Percentiles rank a stretch among this genome's conserved stretches.
These are phyloP conservation scores for Ormosia semicastrata DNA, from an alignment of 306 rosid genomes.

Conservation along the genomic window DNA sequence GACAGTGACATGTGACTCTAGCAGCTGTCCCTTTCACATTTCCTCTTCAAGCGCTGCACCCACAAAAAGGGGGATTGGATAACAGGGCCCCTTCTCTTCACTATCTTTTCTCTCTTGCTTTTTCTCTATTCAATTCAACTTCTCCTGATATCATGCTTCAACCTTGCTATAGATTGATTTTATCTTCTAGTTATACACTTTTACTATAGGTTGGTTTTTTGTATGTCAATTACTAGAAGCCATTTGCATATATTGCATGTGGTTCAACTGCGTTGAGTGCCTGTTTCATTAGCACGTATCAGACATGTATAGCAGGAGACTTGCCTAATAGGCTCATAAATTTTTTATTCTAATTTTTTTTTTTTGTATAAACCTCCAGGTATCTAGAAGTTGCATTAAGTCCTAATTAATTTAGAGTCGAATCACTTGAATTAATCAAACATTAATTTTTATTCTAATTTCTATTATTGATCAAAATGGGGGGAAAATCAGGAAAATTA, in stretches of 20 bases:
- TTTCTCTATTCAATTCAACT: constrained; percentile 12
- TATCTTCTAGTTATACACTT: background rate
- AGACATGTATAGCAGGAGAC: background rate
- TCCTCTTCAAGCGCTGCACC: constrained; percentile 75
- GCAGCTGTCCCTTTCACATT: constrained; percentile 61
- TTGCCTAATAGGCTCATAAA: background rate
- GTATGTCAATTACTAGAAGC: background rate
- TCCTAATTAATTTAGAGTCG: no score
- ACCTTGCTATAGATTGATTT: background rate
- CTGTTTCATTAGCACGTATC: background rate
- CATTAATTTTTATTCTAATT: no score
- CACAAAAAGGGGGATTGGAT: constrained; percentile 63
- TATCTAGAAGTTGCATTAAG: no score
- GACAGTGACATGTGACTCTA: constrained; percentile 69
- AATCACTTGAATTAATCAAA: no score
- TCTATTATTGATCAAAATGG: background rate
- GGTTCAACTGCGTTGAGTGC: background rate
- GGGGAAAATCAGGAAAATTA: background rate
- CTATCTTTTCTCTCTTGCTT: constrained; percentile 37
- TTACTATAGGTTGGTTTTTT: background rate
- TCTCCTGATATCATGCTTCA: constrained; percentile 29
- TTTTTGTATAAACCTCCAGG: no score
- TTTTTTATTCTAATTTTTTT: background rate
- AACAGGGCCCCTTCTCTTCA: constrained; percentile 68
- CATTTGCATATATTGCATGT: background rate